Evolutionary conservation across 257 asterid genomes (phyloP), one percentile per base, ranked within the genome.

Genomic region (Anisodus tanguticus): DNA sequence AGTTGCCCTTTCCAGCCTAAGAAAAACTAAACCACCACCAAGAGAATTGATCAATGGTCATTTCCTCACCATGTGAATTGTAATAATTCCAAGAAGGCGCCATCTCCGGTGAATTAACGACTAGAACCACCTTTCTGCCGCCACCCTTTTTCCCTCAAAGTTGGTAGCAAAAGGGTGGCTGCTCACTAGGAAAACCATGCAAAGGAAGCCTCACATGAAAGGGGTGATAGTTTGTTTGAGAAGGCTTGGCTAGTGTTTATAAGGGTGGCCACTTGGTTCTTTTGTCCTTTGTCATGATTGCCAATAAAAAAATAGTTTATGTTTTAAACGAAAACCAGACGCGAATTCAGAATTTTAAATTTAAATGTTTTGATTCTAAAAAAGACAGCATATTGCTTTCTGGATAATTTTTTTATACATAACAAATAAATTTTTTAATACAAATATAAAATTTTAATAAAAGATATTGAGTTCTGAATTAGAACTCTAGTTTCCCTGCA

Each of bases 1-100:
- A 62, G 76, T 62, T 81, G 47, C 84, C 84, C 84, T 81, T 59
- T 62, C 69, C 62, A 43, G 62, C 57, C 70, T 31, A 31, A 31
- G 3, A 6, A 6, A 9, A 45, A 72, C 22, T 41, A 41, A 37
- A 54, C 55, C 43, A 41, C 22, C 84, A 31, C 77, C 84, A 59
- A 43, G 57, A 49, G 22, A 22, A 43, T 2, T 66, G 7, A 43
- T 17, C 79, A 70, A 81, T 81, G 59, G 47, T 22, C 84, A 54
- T 79, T 62, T 54, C 57, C 71, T 26, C 26, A 31, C 64, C 35
- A 31, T 17, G 26, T 58, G 22, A 15, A 58, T 58, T 58, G 22
- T 58, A 67, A 67, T 37, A 67, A 37, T 67, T 67, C 76, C 76
- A 37, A 31, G 9, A 64, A 64, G 45, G 19, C 19, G 31, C 17